Percentiles rank a stretch among this genome's conserved stretches.
phyloP scores from a whole-genome alignment of 176 grass and related monocot genomes.

The Hsuehochloa calcarea region DNA sequence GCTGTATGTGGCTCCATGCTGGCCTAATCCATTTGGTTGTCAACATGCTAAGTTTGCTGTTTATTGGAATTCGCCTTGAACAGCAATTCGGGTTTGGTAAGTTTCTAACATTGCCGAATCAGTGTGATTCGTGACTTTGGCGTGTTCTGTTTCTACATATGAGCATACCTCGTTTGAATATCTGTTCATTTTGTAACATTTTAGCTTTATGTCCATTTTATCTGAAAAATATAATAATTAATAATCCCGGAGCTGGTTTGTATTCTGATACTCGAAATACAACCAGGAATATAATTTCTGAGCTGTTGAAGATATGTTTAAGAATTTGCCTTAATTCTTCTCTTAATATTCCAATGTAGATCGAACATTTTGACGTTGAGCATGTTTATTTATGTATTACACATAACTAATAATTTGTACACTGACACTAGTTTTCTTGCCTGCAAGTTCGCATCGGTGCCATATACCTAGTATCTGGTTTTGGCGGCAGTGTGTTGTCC shows the following conservation, averaged over 20 bases:
- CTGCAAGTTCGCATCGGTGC: constrained; percentile 75
- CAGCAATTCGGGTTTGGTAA: constrained; percentile 97
- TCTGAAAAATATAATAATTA: neutral
- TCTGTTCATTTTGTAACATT: neutral
- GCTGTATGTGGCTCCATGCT: constrained; percentile 79
- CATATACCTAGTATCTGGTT: constrained; percentile 79
- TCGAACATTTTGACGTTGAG: neutral
- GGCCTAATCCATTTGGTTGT: constrained; percentile 91
- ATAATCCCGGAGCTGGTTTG: neutral
- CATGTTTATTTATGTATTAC: neutral
- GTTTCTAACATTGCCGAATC: constrained; percentile 1
- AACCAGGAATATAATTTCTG: neutral
- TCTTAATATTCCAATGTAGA: neutral
- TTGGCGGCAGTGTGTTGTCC: constrained; percentile 83
- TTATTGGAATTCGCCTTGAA: constrained; percentile 91
- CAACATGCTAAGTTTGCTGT: constrained; percentile 94
- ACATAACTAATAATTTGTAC: neutral
- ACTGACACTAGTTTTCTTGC: constrained; percentile 20
- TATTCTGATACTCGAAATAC: neutral
- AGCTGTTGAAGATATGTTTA: neutral
- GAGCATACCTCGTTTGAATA: neutral
- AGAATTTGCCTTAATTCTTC: neutral
- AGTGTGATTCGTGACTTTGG: neutral
- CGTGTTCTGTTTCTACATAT: neutral
- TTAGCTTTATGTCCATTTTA: neutral